A percentile compares a stretch with the other conserved stretches of the same genome.
Conservation (phyloP, 176 grass and related monocot species). For the Neostapfia colusana region DNA sequence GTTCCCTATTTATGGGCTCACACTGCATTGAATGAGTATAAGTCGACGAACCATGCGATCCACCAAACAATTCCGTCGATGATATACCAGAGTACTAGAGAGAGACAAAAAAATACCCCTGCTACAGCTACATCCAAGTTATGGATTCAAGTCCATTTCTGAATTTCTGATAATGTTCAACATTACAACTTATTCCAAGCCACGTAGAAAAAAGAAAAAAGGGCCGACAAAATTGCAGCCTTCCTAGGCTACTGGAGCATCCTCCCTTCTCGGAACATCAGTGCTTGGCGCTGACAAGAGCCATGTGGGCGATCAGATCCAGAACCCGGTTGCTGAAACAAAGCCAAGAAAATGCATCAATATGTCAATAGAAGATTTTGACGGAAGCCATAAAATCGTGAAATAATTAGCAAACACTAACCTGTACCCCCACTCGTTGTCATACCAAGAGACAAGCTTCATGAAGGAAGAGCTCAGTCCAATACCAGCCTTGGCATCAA, state of each 20-base stretch:
- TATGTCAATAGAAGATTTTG: not conserved
- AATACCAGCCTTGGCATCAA: constrained; percentile 98
- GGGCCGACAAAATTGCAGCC: constrained; percentile 55
- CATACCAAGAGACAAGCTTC: constrained; percentile 98
- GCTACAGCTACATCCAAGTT: constrained; percentile 30
- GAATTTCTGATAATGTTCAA: not conserved
- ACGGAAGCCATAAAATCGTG: not conserved
- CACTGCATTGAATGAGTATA: constrained; percentile 11
- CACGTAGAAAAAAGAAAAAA: constrained; percentile 14
- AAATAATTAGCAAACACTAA: constrained; percentile 28
- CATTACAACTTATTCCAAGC: constrained; percentile 34
- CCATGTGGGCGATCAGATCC: constrained; percentile 90
- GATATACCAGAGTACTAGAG: not conserved
- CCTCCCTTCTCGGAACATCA: constrained; percentile 23
- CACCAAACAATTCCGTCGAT: not conserved
- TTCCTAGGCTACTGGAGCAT: constrained; percentile 16
- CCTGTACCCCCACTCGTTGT: constrained; percentile 99
- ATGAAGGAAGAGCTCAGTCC: constrained; percentile 88
- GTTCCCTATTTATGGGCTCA: not conserved
- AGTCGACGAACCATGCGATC: not conserved
- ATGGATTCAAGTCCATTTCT: constrained; percentile 21
- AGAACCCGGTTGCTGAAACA: constrained; percentile 86
- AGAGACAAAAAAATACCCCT: not conserved
- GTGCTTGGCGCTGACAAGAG: constrained; percentile 63
- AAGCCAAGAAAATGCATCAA: not conserved